Evolutionary conservation across 371 early-diverging fungal genomes (phyloP), one percentile per base, ranked within the genome.

Genomic region (Amoeboaphelidium protococcarum): DNA sequence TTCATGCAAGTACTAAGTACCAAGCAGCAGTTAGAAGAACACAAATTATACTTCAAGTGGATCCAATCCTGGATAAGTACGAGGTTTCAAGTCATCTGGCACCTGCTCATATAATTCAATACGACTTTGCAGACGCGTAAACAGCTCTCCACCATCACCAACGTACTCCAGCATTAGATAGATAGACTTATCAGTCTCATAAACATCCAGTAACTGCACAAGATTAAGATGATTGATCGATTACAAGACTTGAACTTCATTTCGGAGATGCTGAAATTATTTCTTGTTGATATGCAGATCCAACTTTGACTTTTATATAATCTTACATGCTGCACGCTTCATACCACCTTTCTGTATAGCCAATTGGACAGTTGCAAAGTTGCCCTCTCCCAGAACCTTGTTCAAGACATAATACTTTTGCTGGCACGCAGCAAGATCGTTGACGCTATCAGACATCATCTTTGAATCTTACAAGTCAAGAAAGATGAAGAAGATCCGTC

Each of bases 61-160:
- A 0, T 64, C 53, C 23, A 72, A 42, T 13, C 56, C n/a, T n/a
- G n/a, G n/a, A n/a, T n/a, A n/a, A n/a, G n/a, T n/a, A n/a, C n/a
- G n/a, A n/a, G n/a, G n/a, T n/a, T n/a, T n/a, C n/a, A n/a, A 23
- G 52, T 62, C 16, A 72, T 66, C 13, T 69, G 56, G 52, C 66
- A 56, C 20, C 64, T 68, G 48, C 69, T 73, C 2, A 64, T 52
- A 47, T 66, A 56, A n/a, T n/a, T n/a, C n/a, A n/a, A n/a, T n/a
- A 54, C 12, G 60, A 63, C 25, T 50, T 42, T n/a, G 41, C 49
- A 46, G 49, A 42, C 19, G 71, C 52, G 31, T 59, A 60, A 42
- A 70, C 72, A 71, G 71, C 56, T 72, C 47, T 45, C 72, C 73
- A 4, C 72, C 72, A 23, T 71, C 73, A 1, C 58, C 24, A 46